phyloP scores from a whole-genome alignment of 257 asterid genomes.

The Solanum lignicaule region DNA sequence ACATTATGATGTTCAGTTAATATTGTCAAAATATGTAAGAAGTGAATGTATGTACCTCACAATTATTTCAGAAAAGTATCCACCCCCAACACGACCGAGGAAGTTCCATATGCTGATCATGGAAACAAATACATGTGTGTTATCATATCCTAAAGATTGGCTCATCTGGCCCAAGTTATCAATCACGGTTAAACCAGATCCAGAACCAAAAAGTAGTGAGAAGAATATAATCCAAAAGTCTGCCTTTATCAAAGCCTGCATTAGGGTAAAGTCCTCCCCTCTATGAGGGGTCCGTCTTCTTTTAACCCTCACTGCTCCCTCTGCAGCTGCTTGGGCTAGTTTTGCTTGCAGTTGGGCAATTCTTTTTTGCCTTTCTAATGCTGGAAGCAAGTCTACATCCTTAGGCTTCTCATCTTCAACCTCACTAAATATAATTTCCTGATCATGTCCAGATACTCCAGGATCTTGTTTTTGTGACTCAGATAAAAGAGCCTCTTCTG shows the following conservation, averaged over 20 bases:
- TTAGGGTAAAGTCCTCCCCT: slow-evolving; percentile 45
- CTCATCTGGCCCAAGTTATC: slow-evolving; percentile 54
- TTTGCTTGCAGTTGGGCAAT: slow-evolving; percentile 29
- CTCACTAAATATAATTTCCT: slow-evolving; percentile 50
- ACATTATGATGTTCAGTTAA: neutral
- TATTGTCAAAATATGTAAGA: neutral
- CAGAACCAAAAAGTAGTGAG: slow-evolving; percentile 43
- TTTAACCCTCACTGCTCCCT: slow-evolving; percentile 45
- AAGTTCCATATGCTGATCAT: slow-evolving; percentile 57
- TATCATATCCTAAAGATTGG: slow-evolving; percentile 39
- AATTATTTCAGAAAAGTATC: slow-evolving; percentile 41
- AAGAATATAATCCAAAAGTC: slow-evolving; percentile 46
- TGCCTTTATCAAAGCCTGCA: slow-evolving; percentile 39
- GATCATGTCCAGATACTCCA: slow-evolving; percentile 12
- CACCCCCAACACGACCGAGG: slow-evolving; percentile 49
- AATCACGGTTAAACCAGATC: slow-evolving; percentile 46
- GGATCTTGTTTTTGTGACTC: slow-evolving; percentile 24
- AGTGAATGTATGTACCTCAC: slow-evolving; percentile 18
- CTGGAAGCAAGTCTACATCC: slow-evolving; percentile 42
- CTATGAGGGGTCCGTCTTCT: slow-evolving; percentile 40
- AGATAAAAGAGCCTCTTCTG: slow-evolving; percentile 31
- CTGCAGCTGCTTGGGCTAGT: slow-evolving; percentile 44
- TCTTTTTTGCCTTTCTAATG: slow-evolving; percentile 29
- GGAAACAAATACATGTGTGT: slow-evolving; percentile 45
- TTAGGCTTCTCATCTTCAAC: slow-evolving; percentile 44